A percentile compares a stretch with the other conserved stretches of the same genome.
Evolutionary conservation across 345 rosid species (phyloP).

Genomic region (Lumnitzera littorea): DNA sequence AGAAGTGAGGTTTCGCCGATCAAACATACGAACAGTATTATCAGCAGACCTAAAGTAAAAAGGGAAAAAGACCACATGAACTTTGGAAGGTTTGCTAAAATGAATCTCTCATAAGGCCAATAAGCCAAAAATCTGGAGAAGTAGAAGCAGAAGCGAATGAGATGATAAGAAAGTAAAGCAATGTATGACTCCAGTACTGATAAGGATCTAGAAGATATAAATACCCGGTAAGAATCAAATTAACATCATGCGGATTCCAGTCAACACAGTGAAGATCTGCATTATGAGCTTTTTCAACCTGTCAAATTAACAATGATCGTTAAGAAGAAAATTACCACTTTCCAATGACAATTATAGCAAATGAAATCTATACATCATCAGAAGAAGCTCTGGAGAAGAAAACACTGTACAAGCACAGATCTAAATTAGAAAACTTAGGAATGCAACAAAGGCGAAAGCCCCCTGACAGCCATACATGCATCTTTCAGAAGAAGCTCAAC

Average conservation of each 20-base stretch:
- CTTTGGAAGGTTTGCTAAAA: background rate
- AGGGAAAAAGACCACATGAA: background rate
- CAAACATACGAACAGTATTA: slow-evolving; percentile 46
- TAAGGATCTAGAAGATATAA: background rate
- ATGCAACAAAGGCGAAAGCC: no score
- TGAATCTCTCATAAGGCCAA: no score
- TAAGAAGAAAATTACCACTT: slow-evolving; percentile 1
- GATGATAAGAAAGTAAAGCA: background rate
- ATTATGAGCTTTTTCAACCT: slow-evolving; percentile 65
- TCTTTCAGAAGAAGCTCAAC: no score
- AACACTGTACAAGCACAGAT: background rate
- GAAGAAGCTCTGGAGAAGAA: background rate
- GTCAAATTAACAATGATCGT: background rate
- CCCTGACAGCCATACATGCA: no score
- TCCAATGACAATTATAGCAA: background rate
- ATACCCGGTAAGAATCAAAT: slow-evolving; percentile 63
- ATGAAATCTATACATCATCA: background rate
- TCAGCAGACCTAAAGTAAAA: slow-evolving; percentile 32
- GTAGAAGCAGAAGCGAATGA: no score
- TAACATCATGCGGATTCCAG: slow-evolving; percentile 62
- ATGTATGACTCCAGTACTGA: background rate
- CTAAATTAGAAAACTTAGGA: no score
- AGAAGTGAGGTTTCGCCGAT: slow-evolving; percentile 44
- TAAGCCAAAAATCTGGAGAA: no score
- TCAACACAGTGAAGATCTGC: slow-evolving; percentile 72